phyloP scores from a whole-genome alignment of 495 filamentous ascomycete species.

The Xylaria venustula region DNA sequence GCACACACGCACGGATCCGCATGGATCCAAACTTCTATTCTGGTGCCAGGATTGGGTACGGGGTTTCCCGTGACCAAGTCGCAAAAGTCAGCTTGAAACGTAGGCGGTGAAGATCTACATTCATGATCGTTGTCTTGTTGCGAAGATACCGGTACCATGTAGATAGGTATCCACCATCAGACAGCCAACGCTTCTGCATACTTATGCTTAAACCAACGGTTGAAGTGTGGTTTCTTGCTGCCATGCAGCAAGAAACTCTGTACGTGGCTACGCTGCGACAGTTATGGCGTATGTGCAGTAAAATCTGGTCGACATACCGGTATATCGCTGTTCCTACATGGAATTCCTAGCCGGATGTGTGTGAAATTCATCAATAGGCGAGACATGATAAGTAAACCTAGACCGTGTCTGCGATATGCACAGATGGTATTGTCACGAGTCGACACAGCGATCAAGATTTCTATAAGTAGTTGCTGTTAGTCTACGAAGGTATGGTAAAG shows the following conservation, averaged over 20 bases:
- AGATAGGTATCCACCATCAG: neutral
- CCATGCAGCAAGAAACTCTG: neutral
- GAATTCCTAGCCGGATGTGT: too few relatives aligned
- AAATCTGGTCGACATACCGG: too few relatives aligned
- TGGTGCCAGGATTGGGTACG: neutral
- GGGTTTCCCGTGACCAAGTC: neutral
- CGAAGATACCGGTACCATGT: neutral
- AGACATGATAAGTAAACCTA: too few relatives aligned
- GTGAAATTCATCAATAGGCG: too few relatives aligned
- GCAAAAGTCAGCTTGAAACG: neutral
- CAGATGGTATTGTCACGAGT: too few relatives aligned
- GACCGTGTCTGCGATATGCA: too few relatives aligned
- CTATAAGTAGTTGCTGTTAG: too few relatives aligned
- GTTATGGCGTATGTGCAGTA: too few relatives aligned
- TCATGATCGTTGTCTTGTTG: neutral
- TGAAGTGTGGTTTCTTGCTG: neutral
- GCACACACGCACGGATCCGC: neutral
- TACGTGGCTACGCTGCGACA: neutral
- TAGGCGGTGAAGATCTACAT: constrained; percentile 5
- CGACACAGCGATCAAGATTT: too few relatives aligned
- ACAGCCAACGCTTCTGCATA: neutral
- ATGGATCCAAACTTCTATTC: neutral
- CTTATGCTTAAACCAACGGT: neutral
- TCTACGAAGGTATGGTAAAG: too few relatives aligned
- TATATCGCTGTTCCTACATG: too few relatives aligned